A percentile compares a stretch with the other conserved stretches of the same genome.
Evolutionary conservation across 495 filamentous ascomycete genomes (phyloP).

Genomic region (Talaromyces trachyspermus): DNA sequence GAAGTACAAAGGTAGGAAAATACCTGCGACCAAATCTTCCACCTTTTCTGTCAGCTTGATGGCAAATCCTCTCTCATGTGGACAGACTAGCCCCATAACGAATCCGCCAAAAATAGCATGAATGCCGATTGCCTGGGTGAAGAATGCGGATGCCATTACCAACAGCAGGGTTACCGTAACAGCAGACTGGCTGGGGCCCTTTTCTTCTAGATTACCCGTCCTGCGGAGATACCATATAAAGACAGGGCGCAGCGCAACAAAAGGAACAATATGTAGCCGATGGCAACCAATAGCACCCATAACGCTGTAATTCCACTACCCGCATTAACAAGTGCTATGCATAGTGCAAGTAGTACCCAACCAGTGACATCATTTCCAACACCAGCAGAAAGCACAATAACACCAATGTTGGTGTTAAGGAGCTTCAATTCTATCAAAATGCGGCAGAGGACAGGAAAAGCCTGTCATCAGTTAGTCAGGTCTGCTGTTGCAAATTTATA

Average conservation of each 20-base stretch:
- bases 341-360: slow-evolving; percentile 91
- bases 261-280: slow-evolving; percentile 74
- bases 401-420: slow-evolving; percentile 73
- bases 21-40: slow-evolving; percentile 79
- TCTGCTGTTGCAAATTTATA: too few relatives aligned
- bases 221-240: slow-evolving; percentile 70
- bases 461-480: too few relatives aligned
- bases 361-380: slow-evolving; percentile 94
- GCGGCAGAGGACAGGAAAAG: slow-evolving; percentile 91
- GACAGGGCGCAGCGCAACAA: slow-evolving; percentile 65
- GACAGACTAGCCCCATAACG: slow-evolving; percentile 83
- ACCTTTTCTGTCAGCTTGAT: slow-evolving; percentile 95
- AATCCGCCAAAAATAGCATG: slow-evolving; percentile 91
- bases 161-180: slow-evolving; percentile 77
- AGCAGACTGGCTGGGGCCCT: slow-evolving; percentile 83
- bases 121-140: slow-evolving; percentile 88
- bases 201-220: slow-evolving; percentile 74
- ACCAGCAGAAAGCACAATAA: slow-evolving; percentile 87
- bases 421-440: slow-evolving; percentile 92
- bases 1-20: slow-evolving; percentile 96
- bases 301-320: slow-evolving; percentile 76
- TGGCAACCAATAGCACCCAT: slow-evolving; percentile 70
- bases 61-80: slow-evolving; percentile 88
- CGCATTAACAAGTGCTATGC: slow-evolving; percentile 90
- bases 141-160: slow-evolving; percentile 79